These are phyloP conservation scores for Tilletia horrida DNA, from an alignment of 1,284 basidiomycete genomes.

Conservation along the genomic window DNA sequence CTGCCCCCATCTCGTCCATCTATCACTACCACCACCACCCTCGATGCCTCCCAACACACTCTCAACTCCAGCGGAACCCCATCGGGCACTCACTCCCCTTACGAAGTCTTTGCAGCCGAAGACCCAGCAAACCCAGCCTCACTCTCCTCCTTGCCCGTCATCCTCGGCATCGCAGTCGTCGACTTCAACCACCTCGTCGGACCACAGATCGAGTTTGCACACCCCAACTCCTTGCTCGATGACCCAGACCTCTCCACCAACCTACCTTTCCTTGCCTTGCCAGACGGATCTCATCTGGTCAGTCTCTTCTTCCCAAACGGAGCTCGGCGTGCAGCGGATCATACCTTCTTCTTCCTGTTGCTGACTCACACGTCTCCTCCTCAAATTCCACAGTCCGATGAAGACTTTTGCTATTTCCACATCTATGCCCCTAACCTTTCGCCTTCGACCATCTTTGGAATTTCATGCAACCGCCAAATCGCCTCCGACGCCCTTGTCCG, in stretches of 20 bases:
- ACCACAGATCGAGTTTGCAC: slow-evolving; percentile 50
- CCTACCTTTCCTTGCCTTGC: slow-evolving; percentile 95
- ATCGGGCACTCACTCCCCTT: slow-evolving; percentile 12
- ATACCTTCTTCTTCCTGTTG: not conserved
- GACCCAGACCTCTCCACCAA: slow-evolving; percentile 45
- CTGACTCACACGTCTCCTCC: not conserved
- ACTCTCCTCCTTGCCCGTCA: slow-evolving; percentile 24
- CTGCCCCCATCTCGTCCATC: not conserved
- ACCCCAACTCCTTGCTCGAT: slow-evolving; percentile 40
- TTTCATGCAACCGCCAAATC: slow-evolving; percentile 81
- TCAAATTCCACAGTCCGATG: slow-evolving; percentile 65
- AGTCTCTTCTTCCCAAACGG: slow-evolving; percentile 14
- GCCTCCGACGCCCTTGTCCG: slow-evolving; percentile 74
- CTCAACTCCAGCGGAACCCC: not conserved
- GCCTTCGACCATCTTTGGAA: slow-evolving; percentile 37
- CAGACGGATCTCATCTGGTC: slow-evolving; percentile 92
- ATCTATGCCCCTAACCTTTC: slow-evolving; percentile 57
- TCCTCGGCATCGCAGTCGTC: slow-evolving; percentile 51
- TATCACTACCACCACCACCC: not conserved
- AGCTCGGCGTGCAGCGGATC: not conserved
- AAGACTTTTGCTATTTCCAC: slow-evolving; percentile 97
- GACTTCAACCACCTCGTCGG: slow-evolving; percentile 54
- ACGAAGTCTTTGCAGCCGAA: slow-evolving; percentile 9
- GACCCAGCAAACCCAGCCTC: not conserved
- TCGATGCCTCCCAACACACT: not conserved